A percentile compares a stretch with the other conserved stretches of the same genome.
Conservation (phyloP, 768 basidiomycete genomes). For the Xanthoconium stramineum region DNA sequence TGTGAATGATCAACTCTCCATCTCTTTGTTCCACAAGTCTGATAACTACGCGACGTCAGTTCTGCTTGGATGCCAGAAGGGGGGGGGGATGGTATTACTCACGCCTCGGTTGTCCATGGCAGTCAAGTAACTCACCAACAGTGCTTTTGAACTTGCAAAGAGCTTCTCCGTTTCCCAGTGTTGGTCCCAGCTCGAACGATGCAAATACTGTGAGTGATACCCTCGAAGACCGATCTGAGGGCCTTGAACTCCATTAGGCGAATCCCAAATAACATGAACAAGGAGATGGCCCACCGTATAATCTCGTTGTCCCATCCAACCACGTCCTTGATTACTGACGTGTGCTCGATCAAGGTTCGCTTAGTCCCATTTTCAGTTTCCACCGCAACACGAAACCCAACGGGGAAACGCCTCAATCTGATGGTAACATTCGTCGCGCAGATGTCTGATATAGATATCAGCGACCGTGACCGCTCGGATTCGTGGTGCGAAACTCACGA, state of each 20-base stretch:
- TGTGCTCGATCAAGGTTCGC: neutral
- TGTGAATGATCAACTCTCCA: too few relatives aligned
- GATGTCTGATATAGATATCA: neutral
- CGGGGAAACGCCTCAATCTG: neutral
- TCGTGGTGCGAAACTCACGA: neutral
- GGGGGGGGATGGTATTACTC: neutral
- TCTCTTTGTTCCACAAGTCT: neutral
- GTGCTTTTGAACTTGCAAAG: neutral
- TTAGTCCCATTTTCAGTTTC: neutral
- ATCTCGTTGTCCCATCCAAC: conserved; percentile 3
- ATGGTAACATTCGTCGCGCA: neutral
- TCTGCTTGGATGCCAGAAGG: neutral
- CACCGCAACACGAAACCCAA: neutral
- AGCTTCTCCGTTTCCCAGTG: conserved; percentile 5
- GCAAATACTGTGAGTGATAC: neutral
- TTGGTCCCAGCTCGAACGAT: conserved; percentile 5
- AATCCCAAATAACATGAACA: neutral
- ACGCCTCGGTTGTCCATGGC: neutral
- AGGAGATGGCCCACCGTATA: neutral
- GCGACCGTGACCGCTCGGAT: too few relatives aligned
- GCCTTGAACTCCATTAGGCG: neutral
- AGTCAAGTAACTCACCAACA: neutral
- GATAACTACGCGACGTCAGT: neutral
- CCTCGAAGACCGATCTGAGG: neutral
- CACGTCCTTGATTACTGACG: neutral